Base-by-base conservation (phyloP, 2,329 filamentous ascomycete genomes). In the Dothideomycetes sp. region DNA sequence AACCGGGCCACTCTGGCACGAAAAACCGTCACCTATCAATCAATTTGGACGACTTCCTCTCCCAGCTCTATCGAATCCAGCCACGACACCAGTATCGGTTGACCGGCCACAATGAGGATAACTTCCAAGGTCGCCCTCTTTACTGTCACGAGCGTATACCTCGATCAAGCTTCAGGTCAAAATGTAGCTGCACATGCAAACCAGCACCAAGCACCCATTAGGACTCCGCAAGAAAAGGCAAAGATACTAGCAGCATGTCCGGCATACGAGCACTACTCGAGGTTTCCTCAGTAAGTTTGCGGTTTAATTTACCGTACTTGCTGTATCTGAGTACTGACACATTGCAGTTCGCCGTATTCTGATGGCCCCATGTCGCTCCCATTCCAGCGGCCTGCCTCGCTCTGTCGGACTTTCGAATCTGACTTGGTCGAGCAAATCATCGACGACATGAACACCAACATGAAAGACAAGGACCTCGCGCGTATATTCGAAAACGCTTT, bases 401-500 rank as follows among this genome's bases (percentile, higher is more conserved):
- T 77, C 58, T 98, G 91, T 61, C 84, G 91, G 48, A 95, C 88
- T 0, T 98, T 96, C 63, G 75, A 78, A 42, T 95, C 88, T 1
- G 76, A 82, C 17, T 72, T 82, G 3, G 93, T 96, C 32, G 91
- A 98, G 60, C 73, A 83, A 54, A 83, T 95, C 37, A 95, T 98
- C 47, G 61, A 77, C 20, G 79, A 95, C 51, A 71, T 98, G 50
- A 91, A 82, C 5, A 71, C 75, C 19, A 80, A 77, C 39, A 83
- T 98, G 65, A 72, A 80, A 45, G 82, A 96, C 54, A 81, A 82
- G 12, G 91, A 96, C 53, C 74, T 98, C 10, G 89, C 89, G 3
- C 79, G 88, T 18, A 69, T 98, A 9, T 98, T 98, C 58, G 86
- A 94, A 58, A 98, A 98, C 57, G 80, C 89, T 2, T 96, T 93